Evolutionary conservation across 306 rosid species (phyloP), one percentile per base, ranked within the genome.

Genomic region (Spatholobus suberectus): DNA sequence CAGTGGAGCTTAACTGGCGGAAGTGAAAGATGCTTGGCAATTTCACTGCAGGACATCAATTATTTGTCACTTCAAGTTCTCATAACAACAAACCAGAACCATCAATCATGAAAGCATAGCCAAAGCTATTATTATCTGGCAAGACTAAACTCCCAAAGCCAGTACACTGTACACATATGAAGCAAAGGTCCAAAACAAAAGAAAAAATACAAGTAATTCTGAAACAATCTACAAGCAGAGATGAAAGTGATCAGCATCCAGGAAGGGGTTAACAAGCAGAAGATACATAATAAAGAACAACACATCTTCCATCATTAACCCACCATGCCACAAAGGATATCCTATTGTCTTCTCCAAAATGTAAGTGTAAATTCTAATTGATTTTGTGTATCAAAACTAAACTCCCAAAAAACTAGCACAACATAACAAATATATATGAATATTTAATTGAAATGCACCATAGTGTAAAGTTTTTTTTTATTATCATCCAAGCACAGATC

Each of bases 1-100:
- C 98, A 92, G 81, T 94, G 98, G 65, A 94, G 87, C 94, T 94
- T 94, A 18, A 94, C 98, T 1, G 98, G 98, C 49, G 98, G 98
- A 58, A 94, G 98, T 0, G 96, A 91, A 3, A 94, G 98, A 85
- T 92, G 96, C 78, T 94, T 92, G 8, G 98, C 98, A 4, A 94
- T 94, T 66, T 94, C 98, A 66, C 98, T 94, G 88, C 82, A 76
- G 34, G 43, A 52, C 8, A 87, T 47, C 9, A 49, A 40, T 14
- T 62, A 20, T 73, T 18, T 58, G 29, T 18, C 59, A 68, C 38
- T 52, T 55, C 51, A 46, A 44, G 38, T 77, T 18, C 73, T 63
- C 37, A 43, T 14, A 51, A 83, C 9, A 54, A 47, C 44, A 5
- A 8, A 77, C 10, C 32, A n/a, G 21, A 73, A 43, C 34, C 17